Conservation (phyloP, 2,329 filamentous ascomycete species). For the Anisogramma anomala region DNA sequence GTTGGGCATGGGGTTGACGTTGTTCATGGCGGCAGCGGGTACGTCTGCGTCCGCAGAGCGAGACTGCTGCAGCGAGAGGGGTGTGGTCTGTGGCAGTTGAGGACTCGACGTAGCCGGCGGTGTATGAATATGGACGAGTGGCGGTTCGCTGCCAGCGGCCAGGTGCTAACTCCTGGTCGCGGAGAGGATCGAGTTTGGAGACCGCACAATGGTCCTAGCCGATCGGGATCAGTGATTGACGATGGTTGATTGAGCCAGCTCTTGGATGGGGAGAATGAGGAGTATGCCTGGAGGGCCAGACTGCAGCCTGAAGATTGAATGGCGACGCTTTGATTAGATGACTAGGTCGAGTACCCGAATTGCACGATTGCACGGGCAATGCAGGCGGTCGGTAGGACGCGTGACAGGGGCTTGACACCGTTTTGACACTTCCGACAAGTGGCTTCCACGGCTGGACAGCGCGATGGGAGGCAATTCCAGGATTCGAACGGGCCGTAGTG, state of each 20-base stretch:
- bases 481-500: neutral
- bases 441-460: neutral
- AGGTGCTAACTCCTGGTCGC: neutral
- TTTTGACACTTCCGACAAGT: slow-evolving; percentile 1
- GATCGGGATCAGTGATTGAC: slow-evolving; percentile 3
- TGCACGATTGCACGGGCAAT: neutral
- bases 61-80: slow-evolving; percentile 23
- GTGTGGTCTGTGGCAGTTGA: slow-evolving; percentile 5
- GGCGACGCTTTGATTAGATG: slow-evolving; percentile 2
- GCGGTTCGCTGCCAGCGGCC: slow-evolving; percentile 5
- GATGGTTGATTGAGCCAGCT: slow-evolving; percentile 13
- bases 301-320: neutral
- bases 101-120: slow-evolving; percentile 6
- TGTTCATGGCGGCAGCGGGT: slow-evolving; percentile 40
- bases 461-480: too few species aligned
- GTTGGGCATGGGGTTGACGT: slow-evolving; percentile 50
- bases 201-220: slow-evolving; percentile 1
- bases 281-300: neutral
- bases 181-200: neutral
- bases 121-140: neutral
- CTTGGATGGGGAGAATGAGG: slow-evolving; percentile 3
- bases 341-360: neutral
- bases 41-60: slow-evolving; percentile 25
- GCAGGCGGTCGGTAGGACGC: too few species aligned
- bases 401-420: slow-evolving; percentile 7